A percentile compares a stretch with the other conserved stretches of the same genome.
Conservation (phyloP, 768 basidiomycete genomes). For the Kwoniella dendrophila region DNA sequence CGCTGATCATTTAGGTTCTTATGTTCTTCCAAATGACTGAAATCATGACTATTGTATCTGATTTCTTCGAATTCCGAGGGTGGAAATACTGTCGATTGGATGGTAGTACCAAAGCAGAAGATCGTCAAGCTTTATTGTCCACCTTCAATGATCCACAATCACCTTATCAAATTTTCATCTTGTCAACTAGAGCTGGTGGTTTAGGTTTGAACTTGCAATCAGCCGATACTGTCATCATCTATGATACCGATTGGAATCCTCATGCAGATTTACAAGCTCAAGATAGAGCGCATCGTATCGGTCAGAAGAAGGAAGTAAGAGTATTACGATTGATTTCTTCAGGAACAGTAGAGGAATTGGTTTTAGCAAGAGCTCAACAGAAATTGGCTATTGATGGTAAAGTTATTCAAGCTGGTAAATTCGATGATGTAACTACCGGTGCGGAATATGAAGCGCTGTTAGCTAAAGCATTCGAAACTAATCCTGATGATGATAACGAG, state of each 20-base stretch:
- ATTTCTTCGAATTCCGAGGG: conserved; percentile 83
- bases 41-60: conserved; percentile 98
- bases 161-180: conserved; percentile 85
- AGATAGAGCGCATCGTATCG: conserved; percentile 99
- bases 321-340: conserved; percentile 97
- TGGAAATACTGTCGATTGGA: conserved; percentile 91
- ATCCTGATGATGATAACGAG: conserved; percentile 56
- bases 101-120: conserved; percentile 93
- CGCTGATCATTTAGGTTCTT: conserved; percentile 69
- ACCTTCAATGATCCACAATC: conserved; percentile 87
- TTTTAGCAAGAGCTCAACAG: conserved; percentile 89
- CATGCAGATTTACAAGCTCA: conserved; percentile 99
- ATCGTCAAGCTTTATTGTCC: conserved; percentile 82
- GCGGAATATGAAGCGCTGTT: conserved; percentile 96
- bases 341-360: conserved; percentile 97
- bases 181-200: conserved; percentile 92
- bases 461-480: conserved; percentile 65
- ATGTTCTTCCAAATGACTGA: conserved; percentile 99
- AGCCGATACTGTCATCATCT: conserved; percentile 91
- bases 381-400: conserved; percentile 99
- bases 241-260: conserved; percentile 74
- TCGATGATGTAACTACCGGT: conserved; percentile 97
- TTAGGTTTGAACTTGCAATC: conserved; percentile 93
- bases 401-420: conserved; percentile 97
- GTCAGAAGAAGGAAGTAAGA: conserved; percentile 95